These are phyloP conservation scores for Tetrapisispora taiwanensis DNA, from an alignment of 805 yeast genomes.

Conservation along the genomic window DNA sequence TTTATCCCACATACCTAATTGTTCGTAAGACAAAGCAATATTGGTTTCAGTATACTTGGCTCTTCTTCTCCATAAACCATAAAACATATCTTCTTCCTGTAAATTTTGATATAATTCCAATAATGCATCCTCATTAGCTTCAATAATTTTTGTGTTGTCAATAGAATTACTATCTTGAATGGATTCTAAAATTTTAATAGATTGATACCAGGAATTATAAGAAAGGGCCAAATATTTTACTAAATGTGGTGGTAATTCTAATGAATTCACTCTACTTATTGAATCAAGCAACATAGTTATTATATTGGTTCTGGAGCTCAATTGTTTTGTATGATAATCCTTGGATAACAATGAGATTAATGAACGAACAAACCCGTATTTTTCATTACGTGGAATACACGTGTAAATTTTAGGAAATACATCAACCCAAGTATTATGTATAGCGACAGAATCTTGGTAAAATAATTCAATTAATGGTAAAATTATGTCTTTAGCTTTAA, in stretches of 20 bases:
- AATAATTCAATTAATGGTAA: constrained; percentile 71
- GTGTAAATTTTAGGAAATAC: constrained; percentile 74
- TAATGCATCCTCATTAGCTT: constrained; percentile 81
- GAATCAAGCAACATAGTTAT: constrained; percentile 78
- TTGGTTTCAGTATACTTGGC: constrained; percentile 91
- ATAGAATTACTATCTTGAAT: constrained; percentile 48
- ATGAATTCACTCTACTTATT: constrained; percentile 55
- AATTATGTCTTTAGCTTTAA: constrained; percentile 52
- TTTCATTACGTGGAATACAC: constrained; percentile 68
- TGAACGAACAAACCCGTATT: constrained; percentile 73
- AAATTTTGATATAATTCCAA: constrained; percentile 79
- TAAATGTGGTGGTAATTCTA: constrained; percentile 88
- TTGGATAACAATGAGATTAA: constrained; percentile 72
- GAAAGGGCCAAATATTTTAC: constrained; percentile 80
- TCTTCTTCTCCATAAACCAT: constrained; percentile 94
- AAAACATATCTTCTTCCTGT: constrained; percentile 93
- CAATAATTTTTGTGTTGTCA: constrained; percentile 67
- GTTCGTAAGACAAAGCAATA: constrained; percentile 88
- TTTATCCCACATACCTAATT: constrained; percentile 87
- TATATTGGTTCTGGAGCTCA: constrained; percentile 77
- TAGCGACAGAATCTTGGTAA: constrained; percentile 69
- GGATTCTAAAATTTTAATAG: constrained; percentile 73
- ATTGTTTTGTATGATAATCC: constrained; percentile 88
- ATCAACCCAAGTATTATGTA: constrained; percentile 73
- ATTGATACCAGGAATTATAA: constrained; percentile 85